Base-by-base conservation (phyloP, 257 asterid species). In the Plantago ovata region DNA sequence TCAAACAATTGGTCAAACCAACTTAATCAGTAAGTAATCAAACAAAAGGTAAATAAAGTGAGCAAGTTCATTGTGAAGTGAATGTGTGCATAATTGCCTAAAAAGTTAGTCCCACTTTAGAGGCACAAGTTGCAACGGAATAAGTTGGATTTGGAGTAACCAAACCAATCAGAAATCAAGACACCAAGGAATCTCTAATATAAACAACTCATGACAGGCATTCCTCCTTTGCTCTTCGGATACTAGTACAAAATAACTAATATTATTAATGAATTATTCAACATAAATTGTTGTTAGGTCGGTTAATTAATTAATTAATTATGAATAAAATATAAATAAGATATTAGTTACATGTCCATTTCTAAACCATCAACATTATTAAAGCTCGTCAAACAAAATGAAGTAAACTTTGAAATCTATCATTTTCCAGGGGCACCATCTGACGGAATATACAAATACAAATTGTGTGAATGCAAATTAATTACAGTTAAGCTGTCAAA, bases 91-190 rank as follows among this genome's bases (percentile, higher is more conserved):
- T 28, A 28, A 28, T 28, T 28, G 7, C 36, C 36, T 28, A 28
- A 28, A 28, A 28, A 3, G 6, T 28, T 28, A 3, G 7, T 28
- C 7, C 36, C 7, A 28, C 7, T 20, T 55, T 55, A 55, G 24
- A 33, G 36, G 8, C 33, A 41, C 59, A 61, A 38, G 49, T 61
- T 61, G 61, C 58, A 38, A 33, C 20, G 8, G 14, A n/a, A 50
- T n/a, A 50, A 62, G 66, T 47, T n/a, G 49, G 66, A 42, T 36
- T 49, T 38, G 46, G 58, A 33, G 51, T 24, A 39, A 46, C 33
- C 28, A 43, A n/a, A 28, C 58, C 41, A 53, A 16, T 12, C 10
- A 10, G 21, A 10, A 13, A 3, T 28, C 3, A 28, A 28, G 36
- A 28, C 54, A 13, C 45, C 15, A 28, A 38, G 28, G 56, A 28